Evolutionary conservation across 177 flowering plant genomes (phyloP), one percentile per base, ranked within the genome.

Genomic region (Vitis hybrid): DNA sequence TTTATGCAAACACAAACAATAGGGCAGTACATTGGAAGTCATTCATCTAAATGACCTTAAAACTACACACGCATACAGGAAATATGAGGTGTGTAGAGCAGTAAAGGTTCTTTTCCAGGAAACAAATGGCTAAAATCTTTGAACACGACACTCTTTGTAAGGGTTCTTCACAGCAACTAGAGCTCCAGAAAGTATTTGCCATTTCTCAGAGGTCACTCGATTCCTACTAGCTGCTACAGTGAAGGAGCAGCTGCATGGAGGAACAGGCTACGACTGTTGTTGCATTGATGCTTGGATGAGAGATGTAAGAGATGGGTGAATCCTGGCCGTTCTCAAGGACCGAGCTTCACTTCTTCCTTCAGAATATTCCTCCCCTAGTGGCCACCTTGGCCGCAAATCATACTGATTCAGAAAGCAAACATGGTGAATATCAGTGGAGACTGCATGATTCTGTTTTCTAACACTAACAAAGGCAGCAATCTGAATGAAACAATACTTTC

Each of bases 381-480:
- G 99, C 99, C 98, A 95, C 74, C 99, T 84, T 72, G 99, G 98
- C 60, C 97, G 81, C 79, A 95, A 34, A 85, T 95, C 99, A 79
- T 85, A 80, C 99, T 92, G 86, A 67, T 57, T 61, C 54, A 56
- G 26, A 56, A 50, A 54, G 18, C 19, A 66, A 68, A 40, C 2
- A 21, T 49, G 17, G 10, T 34, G 8, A 60, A 59, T 59, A 59
- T n/a, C 62, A 59, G 48, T 5, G 48, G 48, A 40, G 52, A n/a
- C 45, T 50, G 48, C 8, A 45, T 3, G 8, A 56, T 40, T 12
- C 15, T 26, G 10, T 7, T 10, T 21, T 55, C 23, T 32, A n/a
- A 13, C 21, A 62, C 48, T 30, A 5, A 19, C 49, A 13, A 12
- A 58, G 45, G 26, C 10, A 45, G 17, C 51, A 67, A 48, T 17